Evolutionary conservation across 1,284 basidiomycete species (phyloP), one percentile per base, ranked within the genome.

Genomic region (Boletus mariae): DNA sequence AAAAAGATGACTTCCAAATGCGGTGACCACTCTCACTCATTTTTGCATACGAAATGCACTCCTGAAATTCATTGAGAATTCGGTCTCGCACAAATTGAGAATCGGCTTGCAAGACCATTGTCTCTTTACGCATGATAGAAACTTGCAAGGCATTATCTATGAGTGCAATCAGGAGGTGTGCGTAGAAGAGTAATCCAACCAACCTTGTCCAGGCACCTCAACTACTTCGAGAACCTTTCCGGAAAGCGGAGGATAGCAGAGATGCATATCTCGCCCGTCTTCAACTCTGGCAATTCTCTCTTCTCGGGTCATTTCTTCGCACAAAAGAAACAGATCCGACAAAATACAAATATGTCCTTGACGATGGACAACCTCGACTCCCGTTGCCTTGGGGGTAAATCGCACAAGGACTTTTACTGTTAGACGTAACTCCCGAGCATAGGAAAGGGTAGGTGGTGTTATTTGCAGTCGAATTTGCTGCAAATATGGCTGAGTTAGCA

Each of bases 241-340:
- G 8, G 97, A 90, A 48, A 99, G 75, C 3, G 97, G 97, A 20
- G 97, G 97, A 74, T 97, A 99, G 58, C 90, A 83, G 49, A 99
- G 75, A 86, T 89, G 93, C 86, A 97, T 91, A 66, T 98, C 94
- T 7, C 86, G 79, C 51, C 84, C 84, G 55, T 78, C 78, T 29
- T 75, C 73, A 8, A 74, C 80, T 44, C 74, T 69, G 49, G 75
- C 64, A 48, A 70, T 68, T 49, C 72, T 73, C 57, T 94, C 91
- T 49, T 83, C 79, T 15, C 75, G 77, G 2, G 81, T 71, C 83
- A 94, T 93, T 62, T 83, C 79, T 68, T 95, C 92, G 58, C 90
- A 94, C 28, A 98, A 73, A 51, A 98, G 75, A 69, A 98, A 92
- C 15, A 98, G 74, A 66, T 99, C 96, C 8, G 94, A 94, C 47